Evolutionary conservation across 1,284 basidiomycete species (phyloP).

Genomic region (Laetiporus sulphureus): DNA sequence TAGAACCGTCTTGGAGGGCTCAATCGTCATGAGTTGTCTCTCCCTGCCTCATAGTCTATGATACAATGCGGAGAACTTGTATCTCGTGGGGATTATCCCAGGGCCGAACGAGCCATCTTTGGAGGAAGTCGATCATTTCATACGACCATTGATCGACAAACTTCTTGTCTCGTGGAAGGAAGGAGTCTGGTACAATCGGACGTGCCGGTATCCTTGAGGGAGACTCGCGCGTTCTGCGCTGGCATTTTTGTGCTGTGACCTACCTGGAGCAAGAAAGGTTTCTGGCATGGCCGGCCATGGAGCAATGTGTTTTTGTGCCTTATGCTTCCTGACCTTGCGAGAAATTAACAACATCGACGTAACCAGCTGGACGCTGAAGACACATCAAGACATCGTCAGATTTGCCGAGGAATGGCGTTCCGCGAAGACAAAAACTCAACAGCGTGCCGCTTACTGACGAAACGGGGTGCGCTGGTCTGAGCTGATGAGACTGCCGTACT

Average conservation of each 20-base stretch:
- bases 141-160: slow-evolving; percentile 28
- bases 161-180: slow-evolving; percentile 24
- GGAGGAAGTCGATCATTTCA: slow-evolving; percentile 28
- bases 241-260: slow-evolving; percentile 23
- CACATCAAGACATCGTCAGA: slow-evolving; percentile 10
- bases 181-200: slow-evolving; percentile 25
- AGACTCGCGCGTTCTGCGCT: slow-evolving; percentile 21
- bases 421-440: slow-evolving; percentile 11
- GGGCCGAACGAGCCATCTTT: slow-evolving; percentile 29
- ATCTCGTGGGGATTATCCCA: slow-evolving; percentile 28
- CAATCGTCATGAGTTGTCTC: slow-evolving; percentile 21
- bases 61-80: slow-evolving; percentile 24
- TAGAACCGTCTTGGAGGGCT: not conserved
- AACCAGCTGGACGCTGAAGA: slow-evolving; percentile 13
- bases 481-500: slow-evolving; percentile 26
- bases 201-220: slow-evolving; percentile 20
- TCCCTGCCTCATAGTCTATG: slow-evolving; percentile 22
- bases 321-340: slow-evolving; percentile 9
- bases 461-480: slow-evolving; percentile 25
- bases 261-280: slow-evolving; percentile 25
- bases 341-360: slow-evolving; percentile 13
- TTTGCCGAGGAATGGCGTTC: slow-evolving; percentile 21
- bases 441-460: slow-evolving; percentile 13
- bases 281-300: slow-evolving; percentile 11
- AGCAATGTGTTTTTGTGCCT: slow-evolving; percentile 11